Percentiles rank a stretch among this genome's conserved stretches.
Evolutionary conservation across 1,139 yeast species (phyloP).

Genomic region (Magnusiomyces paraingens): DNA sequence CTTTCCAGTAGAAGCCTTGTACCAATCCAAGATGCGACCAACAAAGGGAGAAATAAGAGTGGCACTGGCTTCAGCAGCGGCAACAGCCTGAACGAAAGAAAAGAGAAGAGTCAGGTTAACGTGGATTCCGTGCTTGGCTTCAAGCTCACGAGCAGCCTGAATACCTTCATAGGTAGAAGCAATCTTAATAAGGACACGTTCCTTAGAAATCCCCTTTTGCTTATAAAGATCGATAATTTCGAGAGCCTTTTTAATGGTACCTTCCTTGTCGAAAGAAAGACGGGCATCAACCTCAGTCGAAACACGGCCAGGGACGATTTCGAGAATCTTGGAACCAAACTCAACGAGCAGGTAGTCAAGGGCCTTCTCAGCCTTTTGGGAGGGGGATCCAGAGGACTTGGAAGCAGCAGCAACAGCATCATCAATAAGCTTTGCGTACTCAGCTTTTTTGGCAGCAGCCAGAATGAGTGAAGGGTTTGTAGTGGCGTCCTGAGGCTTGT

Average conservation of each 20-base stretch:
- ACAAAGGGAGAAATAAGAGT: conserved; percentile 98
- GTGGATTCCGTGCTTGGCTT: conserved; percentile 85
- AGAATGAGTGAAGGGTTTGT: conserved; percentile 97
- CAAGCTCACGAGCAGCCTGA: conserved; percentile 96
- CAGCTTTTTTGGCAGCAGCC: conserved; percentile 90
- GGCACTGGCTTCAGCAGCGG: conserved; percentile 96
- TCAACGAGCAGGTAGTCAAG: conserved; percentile 90
- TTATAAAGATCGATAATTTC: conserved; percentile 81
- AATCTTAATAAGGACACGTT: conserved; percentile 87
- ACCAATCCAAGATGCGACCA: conserved; percentile 99
- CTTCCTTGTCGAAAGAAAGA: conserved; percentile 90
- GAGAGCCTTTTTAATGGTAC: conserved; percentile 85
- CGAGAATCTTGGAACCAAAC: conserved; percentile 89
- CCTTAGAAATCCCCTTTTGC: conserved; percentile 76
- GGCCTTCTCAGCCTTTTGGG: conserved; percentile 66
- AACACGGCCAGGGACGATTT: conserved; percentile 98
- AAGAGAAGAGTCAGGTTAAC: conserved; percentile 91
- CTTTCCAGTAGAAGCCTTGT: conserved; percentile 91
- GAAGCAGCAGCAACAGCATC: conserved; percentile 85
- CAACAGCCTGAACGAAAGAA: conserved; percentile 96
- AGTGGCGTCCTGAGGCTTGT: conserved; percentile 98
- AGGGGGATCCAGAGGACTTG: conserved; percentile 42
- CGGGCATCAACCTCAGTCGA: conserved; percentile 99
- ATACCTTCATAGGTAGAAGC: conserved; percentile 99
- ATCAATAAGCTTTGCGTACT: conserved; percentile 84